Base-by-base conservation (phyloP, 805 yeast species). In the Schwanniomyces polymorphus region DNA sequence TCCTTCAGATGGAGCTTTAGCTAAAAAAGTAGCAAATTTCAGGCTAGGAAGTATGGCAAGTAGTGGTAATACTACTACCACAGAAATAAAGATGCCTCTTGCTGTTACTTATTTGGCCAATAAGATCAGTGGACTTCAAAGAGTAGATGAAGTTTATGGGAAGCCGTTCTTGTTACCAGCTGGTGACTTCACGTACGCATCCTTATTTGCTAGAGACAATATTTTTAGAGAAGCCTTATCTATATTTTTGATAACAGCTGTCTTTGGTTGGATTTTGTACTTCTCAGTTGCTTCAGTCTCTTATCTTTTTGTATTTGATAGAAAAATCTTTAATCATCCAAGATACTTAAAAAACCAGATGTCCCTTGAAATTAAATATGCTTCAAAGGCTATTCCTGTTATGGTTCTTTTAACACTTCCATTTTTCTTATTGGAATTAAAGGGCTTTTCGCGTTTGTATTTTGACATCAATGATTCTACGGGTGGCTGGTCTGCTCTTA, bases 291-390 rank as follows among this genome's bases (percentile, higher is more conserved):
- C 98, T 2, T 75, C 84, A 12, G 57, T 87, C n/a, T 84, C 96
- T 9, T 94, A 88, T 65, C 55, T 75, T 31, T 82, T 86, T 56
- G 83, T 94, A 21, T 94, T 89, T 64, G 97, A 94, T 68, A 86
- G 85, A 63, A 84, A 84, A 45, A 88, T 90, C 49, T 90, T 92
- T 79, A 89, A 92, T 70, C 99, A 94, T 67, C 99, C 99, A 49
- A 81, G 97, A 65, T 92, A 88, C 68, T 78, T 94, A 68, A 94
- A 94, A 66, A 92, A 94, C 71, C 99, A 94, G 73, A 83, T 94
- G 81, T 70, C 80, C 5, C 72, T 89, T 62, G 99, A 94, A 65
- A 87, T 92, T 52, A 70, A 78, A 52, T 85, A 84, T 62, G 97
- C 97, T 0, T 53, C 81, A 50, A 68, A 86, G 16, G 85, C 97